phyloP scores from a whole-genome alignment of 805 yeast species.

The Candida coleopterorum region DNA sequence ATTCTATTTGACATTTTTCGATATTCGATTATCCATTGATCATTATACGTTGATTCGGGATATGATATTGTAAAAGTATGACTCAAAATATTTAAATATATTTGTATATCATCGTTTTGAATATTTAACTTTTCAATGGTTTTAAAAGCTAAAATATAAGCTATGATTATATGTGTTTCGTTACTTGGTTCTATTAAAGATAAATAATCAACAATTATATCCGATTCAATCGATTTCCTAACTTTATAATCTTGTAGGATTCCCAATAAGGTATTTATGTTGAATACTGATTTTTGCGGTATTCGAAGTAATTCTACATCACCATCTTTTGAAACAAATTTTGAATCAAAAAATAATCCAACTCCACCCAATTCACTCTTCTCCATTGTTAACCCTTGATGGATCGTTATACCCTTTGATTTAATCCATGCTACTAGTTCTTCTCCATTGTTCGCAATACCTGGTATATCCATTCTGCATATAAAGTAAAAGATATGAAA shows the following conservation, averaged over 20 bases:
- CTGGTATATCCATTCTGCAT: conserved; percentile 9
- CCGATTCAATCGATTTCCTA: conserved; percentile 16
- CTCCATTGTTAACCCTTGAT: conserved; percentile 14
- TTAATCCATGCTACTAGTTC: conserved; percentile 11
- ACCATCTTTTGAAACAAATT: conserved; percentile 1
- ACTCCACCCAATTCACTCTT: conserved; percentile 26
- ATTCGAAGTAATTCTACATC: conserved; percentile 18
- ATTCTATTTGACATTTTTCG: conserved; percentile 5
- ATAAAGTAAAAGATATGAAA: neutral
- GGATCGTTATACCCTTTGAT: conserved; percentile 12
- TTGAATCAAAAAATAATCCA: conserved; percentile 21
- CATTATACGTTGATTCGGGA: conserved; percentile 7
- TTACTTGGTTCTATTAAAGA: conserved; percentile 18
- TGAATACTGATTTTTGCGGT: conserved; percentile 15
- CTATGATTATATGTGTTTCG: conserved; percentile 25
- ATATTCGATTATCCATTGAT: conserved; percentile 9
- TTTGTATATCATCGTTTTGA: conserved; percentile 1
- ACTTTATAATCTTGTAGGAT: conserved; percentile 11
- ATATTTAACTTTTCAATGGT: conserved; percentile 5
- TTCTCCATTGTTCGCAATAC: conserved; percentile 9
- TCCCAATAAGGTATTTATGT: conserved; percentile 17
- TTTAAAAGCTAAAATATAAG: conserved; percentile 23
- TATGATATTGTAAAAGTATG: conserved; percentile 12
- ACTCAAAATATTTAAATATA: conserved; percentile 18
- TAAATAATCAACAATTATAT: conserved; percentile 17